A percentile compares a stretch with the other conserved stretches of the same genome.
phyloP scores from a whole-genome alignment of 345 rosid species.

The Hevea brasiliensis region DNA sequence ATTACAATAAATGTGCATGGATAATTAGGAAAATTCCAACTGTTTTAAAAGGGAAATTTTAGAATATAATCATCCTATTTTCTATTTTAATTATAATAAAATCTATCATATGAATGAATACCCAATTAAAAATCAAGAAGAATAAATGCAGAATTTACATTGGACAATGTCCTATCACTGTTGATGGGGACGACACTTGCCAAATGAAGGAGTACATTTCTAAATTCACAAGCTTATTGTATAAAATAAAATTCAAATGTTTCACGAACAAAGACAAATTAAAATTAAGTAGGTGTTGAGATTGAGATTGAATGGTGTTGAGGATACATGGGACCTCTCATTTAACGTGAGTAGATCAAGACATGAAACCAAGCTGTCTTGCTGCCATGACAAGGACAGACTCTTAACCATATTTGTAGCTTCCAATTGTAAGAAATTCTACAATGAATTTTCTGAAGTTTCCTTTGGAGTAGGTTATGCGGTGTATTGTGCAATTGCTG shows the following conservation, averaged over 20 bases:
- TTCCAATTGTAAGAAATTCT: not conserved
- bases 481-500: not conserved
- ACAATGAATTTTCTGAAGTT: not conserved
- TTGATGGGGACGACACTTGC: constrained; percentile 4
- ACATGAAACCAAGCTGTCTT: constrained; percentile 31
- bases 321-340: constrained; percentile 10
- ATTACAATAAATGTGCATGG: too few relatives aligned
- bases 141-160: constrained; percentile 6
- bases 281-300: too few relatives aligned
- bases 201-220: not conserved
- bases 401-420: not conserved
- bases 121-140: not conserved
- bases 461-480: not conserved
- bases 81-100: too few relatives aligned
- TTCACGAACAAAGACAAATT: too few relatives aligned
- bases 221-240: too few relatives aligned
- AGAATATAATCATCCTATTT: too few relatives aligned
- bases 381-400: constrained; percentile 26
- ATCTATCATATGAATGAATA: too few relatives aligned
- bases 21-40: too few relatives aligned
- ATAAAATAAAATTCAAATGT: too few relatives aligned
- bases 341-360: not conserved
- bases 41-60: too few relatives aligned
- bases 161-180: not conserved
- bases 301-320: not conserved